phyloP scores from a whole-genome alignment of 495 filamentous ascomycete species.

The Penicillium bialowiezense region DNA sequence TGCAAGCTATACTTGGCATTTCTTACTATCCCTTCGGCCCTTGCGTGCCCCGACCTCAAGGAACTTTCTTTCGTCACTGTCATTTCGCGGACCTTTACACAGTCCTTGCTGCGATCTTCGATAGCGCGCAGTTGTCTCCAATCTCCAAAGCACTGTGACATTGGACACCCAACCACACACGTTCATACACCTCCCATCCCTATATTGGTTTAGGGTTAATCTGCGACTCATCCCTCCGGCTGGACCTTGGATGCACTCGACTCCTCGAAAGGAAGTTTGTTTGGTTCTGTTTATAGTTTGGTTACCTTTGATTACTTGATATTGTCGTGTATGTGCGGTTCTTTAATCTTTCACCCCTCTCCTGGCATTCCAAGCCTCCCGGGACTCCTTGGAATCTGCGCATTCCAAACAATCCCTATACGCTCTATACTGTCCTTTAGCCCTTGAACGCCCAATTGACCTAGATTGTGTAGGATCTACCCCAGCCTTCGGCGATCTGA shows the following conservation, averaged over 20 bases:
- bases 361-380: constrained; percentile 34
- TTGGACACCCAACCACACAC: constrained; percentile 8
- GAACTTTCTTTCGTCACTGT: constrained; percentile 20
- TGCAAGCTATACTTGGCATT: constrained; percentile 21
- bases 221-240: constrained; percentile 21
- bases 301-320: constrained; percentile 14
- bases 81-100: constrained; percentile 13
- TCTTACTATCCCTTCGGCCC: constrained; percentile 23
- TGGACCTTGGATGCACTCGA: constrained; percentile 16
- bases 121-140: constrained; percentile 11
- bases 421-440: constrained; percentile 10
- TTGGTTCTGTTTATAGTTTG: constrained; percentile 26
- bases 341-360: constrained; percentile 14
- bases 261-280: constrained; percentile 19
- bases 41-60: constrained; percentile 28
- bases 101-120: constrained; percentile 38
- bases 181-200: constrained; percentile 14
- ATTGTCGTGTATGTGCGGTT: constrained; percentile 15
- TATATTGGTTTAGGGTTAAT: constrained; percentile 1
- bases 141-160: constrained; percentile 7
- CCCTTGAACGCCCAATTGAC: constrained; percentile 24
- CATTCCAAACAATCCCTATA: constrained; percentile 28
- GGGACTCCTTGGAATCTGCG: constrained; percentile 22
- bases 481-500: constrained; percentile 25
- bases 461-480: constrained; percentile 25